Evolutionary conservation across 352 stramenopile genomes (phyloP), one percentile per base, ranked within the genome.

Genomic region (Phytophthora podocarpi): DNA sequence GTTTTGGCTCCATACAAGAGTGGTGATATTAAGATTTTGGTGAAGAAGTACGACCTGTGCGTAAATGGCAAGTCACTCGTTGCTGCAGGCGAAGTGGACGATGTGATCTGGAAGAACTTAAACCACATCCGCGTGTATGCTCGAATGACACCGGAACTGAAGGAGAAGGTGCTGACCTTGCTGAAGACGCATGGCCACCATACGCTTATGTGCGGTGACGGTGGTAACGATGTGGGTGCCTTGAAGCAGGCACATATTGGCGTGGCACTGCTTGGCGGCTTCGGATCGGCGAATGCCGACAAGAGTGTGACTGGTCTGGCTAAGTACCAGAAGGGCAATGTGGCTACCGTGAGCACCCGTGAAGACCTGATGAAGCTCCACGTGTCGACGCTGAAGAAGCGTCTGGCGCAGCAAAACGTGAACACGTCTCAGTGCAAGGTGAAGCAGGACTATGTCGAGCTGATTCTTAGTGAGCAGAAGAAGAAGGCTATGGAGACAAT

Each of bases 141-240:
- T 24, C 84, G 97, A 42, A 97, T 98, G 74, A 98, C 95, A 9
- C 97, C 97, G 4, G 82, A 97, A 39, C 83, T 99, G 28, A 99
- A 99, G 72, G 97, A 99, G 82, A 89, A 89, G 53, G 87, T 99
- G 15, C 71, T 99, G 48, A 96, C 91, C 8, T 90, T 89, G 9
- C 80, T 99, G n/a, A 99, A 99, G 79, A 86, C 80, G 15, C 75
- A 84, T 26, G 97, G 97, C 0, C 77, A 91, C 46, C 80, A 92
- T 49, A 99, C 95, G 21, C 80, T 99, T 15, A 99, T 99, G 97
- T 99, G 97, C 50, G 97, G 97, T 53, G 97, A 99, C 60, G 97
- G 97, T 50, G 97, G 91, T 12, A 99, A 99, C 69, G 98, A 99
- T 77, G 93, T 99, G 5, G 96, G 96, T 45, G 95, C 95, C 2